Percentiles rank a stretch among this genome's conserved stretches.
Conservation (phyloP, 257 asterid genomes). For the Datura wrightii region DNA sequence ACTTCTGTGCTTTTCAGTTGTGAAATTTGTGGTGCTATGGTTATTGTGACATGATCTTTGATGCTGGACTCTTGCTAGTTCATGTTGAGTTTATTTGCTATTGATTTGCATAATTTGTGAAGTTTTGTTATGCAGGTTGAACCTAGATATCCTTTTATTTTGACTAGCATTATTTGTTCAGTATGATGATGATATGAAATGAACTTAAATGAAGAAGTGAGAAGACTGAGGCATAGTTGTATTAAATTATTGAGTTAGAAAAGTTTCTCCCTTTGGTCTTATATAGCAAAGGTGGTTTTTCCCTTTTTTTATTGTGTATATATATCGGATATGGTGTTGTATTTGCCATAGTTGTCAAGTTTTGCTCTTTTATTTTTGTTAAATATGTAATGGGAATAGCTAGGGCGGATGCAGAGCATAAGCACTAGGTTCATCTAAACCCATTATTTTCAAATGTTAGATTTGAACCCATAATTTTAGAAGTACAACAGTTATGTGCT, state of each 20-base stretch:
- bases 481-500: not conserved
- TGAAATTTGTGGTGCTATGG: not conserved
- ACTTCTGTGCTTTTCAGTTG: not conserved
- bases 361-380: not conserved
- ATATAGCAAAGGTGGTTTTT: not conserved
- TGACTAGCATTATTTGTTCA: not conserved
- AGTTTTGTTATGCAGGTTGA: not conserved
- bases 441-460: not conserved
- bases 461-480: not conserved
- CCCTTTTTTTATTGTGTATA: not conserved
- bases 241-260: not conserved
- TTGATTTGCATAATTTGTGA: not conserved
- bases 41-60: not conserved
- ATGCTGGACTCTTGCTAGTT: not conserved
- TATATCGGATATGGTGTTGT: not conserved
- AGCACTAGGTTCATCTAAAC: not conserved
- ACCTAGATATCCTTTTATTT: not conserved
- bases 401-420: not conserved
- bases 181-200: not conserved
- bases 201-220: not conserved
- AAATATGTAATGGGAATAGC: not conserved
- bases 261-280: not conserved
- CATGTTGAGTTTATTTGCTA: slow-evolving; percentile 9
- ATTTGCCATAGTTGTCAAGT: not conserved
- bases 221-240: not conserved